These are phyloP conservation scores for Plasmodium fragile DNA, from an alignment of 169 alveolate genomes.

Conservation along the genomic window DNA sequence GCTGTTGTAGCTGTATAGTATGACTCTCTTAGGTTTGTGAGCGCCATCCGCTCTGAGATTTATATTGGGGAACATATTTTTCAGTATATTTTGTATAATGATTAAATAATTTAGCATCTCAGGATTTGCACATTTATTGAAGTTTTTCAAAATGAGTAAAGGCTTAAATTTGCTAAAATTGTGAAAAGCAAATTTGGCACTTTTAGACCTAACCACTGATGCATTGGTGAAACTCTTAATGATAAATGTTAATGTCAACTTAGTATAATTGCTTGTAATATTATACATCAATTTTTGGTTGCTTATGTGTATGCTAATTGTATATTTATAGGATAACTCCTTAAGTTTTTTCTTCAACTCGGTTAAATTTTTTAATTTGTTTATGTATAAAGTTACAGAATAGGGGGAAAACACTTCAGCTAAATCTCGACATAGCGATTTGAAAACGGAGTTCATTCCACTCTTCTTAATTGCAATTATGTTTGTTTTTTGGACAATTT, in stretches of 20 bases:
- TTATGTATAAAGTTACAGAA: slow-evolving; percentile 25
- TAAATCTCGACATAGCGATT: slow-evolving; percentile 30
- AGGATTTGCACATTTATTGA: slow-evolving; percentile 20
- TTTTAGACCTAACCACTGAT: slow-evolving; percentile 11
- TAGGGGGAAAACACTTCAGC: slow-evolving; percentile 42
- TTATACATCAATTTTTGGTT: slow-evolving; percentile 36
- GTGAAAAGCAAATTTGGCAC: not conserved
- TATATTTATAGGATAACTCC: slow-evolving; percentile 50
- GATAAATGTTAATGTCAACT: slow-evolving; percentile 55
- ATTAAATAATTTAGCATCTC: slow-evolving; percentile 66
- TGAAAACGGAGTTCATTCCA: slow-evolving; percentile 49
- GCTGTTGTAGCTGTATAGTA: slow-evolving; percentile 54
- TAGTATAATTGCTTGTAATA: slow-evolving; percentile 56
- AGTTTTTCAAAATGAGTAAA: slow-evolving; percentile 75
- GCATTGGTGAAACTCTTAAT: slow-evolving; percentile 44
- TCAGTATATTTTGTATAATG: slow-evolving; percentile 58
- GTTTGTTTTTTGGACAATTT: slow-evolving; percentile 46
- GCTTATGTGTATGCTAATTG: slow-evolving; percentile 32
- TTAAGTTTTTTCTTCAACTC: slow-evolving; percentile 64
- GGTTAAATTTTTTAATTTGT: slow-evolving; percentile 13
- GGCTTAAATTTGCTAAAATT: slow-evolving; percentile 59
- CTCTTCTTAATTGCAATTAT: slow-evolving; percentile 42
- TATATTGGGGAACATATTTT: slow-evolving; percentile 65
- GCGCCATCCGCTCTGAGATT: slow-evolving; percentile 30
- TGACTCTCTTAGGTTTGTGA: slow-evolving; percentile 33